A percentile compares a stretch with the other conserved stretches of the same genome.
These are phyloP conservation scores for Micromonas pusilla DNA, from an alignment of 139 green algal species.

Conservation along the genomic window DNA sequence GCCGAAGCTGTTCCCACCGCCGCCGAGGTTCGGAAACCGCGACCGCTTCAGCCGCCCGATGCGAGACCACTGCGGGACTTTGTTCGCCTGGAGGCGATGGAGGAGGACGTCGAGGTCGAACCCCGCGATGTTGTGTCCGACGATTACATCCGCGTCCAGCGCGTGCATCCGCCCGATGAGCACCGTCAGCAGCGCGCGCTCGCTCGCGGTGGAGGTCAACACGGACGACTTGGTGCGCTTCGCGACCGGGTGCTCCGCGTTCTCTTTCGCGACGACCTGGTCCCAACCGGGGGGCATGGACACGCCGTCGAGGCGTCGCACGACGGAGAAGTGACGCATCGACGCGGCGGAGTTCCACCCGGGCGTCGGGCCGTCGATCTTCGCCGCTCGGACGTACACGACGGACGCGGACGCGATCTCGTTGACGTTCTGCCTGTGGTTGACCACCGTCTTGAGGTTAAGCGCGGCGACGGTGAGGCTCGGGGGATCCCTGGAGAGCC, in stretches of 20 bases:
- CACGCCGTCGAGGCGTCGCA: conserved; percentile 72
- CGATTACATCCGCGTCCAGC: conserved; percentile 87
- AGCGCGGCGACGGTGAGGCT: conserved; percentile 77
- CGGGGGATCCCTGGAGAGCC: conserved; percentile 45
- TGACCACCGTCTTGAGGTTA: conserved; percentile 75
- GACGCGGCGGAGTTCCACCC: conserved; percentile 56
- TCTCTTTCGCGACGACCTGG: conserved; percentile 56
- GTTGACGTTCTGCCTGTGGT: conserved; percentile 52
- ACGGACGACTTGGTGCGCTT: conserved; percentile 60
- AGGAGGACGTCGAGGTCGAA: conserved; percentile 90
- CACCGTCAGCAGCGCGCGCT: conserved; percentile 79
- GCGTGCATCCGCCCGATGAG: conserved; percentile 70
- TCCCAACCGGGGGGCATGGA: conserved; percentile 72
- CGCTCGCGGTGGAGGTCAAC: conserved; percentile 51
- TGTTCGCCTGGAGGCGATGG: conserved; percentile 67
- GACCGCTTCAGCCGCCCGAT: conserved; percentile 85
- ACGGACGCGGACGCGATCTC: conserved; percentile 60
- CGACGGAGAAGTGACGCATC: conserved; percentile 65
- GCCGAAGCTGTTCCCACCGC: conserved; percentile 66
- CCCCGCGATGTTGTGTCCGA: conserved; percentile 90
- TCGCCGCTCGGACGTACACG: conserved; percentile 38
- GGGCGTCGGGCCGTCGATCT: conserved; percentile 55
- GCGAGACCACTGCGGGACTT: conserved; percentile 86
- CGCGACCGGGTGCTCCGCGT: conserved; percentile 39
- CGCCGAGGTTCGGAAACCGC: conserved; percentile 72